Percentiles rank a stretch among this genome's conserved stretches.
These are phyloP conservation scores for Albizia julibrissin DNA, from an alignment of 306 rosid species.

Conservation along the genomic window DNA sequence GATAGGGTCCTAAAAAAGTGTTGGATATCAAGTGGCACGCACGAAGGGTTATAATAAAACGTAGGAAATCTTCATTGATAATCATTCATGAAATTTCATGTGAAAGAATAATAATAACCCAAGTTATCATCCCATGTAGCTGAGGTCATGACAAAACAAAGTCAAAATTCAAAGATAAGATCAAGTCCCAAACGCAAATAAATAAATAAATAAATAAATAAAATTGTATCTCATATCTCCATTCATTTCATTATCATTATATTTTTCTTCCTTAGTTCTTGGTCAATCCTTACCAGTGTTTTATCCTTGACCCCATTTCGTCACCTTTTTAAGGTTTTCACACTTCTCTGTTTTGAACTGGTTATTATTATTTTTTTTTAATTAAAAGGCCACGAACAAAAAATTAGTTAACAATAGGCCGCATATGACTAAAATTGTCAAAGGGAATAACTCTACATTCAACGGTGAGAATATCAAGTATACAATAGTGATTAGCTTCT, in stretches of 20 bases:
- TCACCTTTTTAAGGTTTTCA: background rate
- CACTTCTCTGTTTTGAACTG: background rate
- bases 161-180: slow-evolving; percentile 4
- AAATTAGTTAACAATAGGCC: background rate
- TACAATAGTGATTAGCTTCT: too few species aligned
- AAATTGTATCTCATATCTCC: background rate
- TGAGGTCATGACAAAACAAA: background rate
- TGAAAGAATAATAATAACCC: background rate
- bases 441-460: too few species aligned
- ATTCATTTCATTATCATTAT: background rate
- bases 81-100: background rate
- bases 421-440: background rate
- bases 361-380: background rate
- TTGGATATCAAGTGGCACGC: too few species aligned
- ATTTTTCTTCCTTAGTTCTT: background rate
- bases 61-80: background rate
- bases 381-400: background rate
- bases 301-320: background rate
- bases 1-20: too few species aligned
- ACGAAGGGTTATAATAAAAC: background rate
- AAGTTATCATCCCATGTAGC: background rate
- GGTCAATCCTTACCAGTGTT: background rate
- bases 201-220: background rate
- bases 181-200: background rate
- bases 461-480: too few species aligned